These are phyloP conservation scores for Alternaria alternata DNA, from an alignment of 2,329 filamentous ascomycete species.

Conservation along the genomic window DNA sequence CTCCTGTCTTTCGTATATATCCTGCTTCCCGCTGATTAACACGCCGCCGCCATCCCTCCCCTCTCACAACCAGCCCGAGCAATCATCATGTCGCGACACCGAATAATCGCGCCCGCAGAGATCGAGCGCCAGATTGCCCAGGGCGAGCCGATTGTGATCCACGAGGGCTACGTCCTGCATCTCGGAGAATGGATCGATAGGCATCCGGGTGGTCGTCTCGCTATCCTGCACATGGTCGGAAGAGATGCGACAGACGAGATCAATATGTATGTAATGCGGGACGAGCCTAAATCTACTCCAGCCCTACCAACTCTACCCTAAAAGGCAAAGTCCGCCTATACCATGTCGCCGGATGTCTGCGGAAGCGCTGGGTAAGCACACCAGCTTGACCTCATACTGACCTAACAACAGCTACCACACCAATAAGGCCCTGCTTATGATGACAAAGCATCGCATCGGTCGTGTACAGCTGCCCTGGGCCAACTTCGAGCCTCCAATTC, in stretches of 20 bases:
- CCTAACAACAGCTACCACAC: constrained; percentile 63
- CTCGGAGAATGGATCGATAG: constrained; percentile 66
- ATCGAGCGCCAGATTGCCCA: constrained; percentile 64
- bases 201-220: constrained; percentile 67
- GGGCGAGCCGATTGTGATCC: constrained; percentile 65
- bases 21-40: constrained; percentile 12
- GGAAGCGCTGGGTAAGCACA: constrained; percentile 18
- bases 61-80: constrained; percentile 7
- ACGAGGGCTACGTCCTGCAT: constrained; percentile 62
- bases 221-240: constrained; percentile 69
- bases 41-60: constrained; percentile 5
- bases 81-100: constrained; percentile 30
- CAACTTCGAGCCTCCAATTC: constrained; percentile 68
- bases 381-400: constrained; percentile 33
- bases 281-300: constrained; percentile 4
- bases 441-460: constrained; percentile 69
- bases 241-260: constrained; percentile 68
- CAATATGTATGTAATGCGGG: constrained; percentile 58
- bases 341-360: constrained; percentile 14
- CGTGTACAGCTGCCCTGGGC: constrained; percentile 64
- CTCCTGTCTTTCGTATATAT: constrained; percentile 11
- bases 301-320: constrained; percentile 11
- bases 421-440: constrained; percentile 61
- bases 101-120: constrained; percentile 54
- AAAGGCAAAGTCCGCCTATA: constrained; percentile 14